Evolutionary conservation across 1,284 basidiomycete genomes (phyloP).

Genomic region (Fistulina hepatica): DNA sequence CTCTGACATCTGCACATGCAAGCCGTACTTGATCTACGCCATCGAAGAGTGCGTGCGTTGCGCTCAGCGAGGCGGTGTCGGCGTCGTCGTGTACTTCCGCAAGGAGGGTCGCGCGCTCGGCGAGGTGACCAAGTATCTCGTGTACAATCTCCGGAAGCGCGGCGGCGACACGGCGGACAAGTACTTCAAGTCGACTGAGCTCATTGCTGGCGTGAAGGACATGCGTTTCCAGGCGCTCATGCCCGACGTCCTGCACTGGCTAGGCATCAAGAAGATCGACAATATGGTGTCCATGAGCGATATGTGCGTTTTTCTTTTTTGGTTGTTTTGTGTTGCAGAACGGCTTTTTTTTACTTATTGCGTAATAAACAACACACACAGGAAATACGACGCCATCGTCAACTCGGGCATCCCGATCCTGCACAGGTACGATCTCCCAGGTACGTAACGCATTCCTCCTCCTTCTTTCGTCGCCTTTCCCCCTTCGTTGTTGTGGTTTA

Average conservation of each 20-base stretch:
- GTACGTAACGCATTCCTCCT: slow-evolving; percentile 29
- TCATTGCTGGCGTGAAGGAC: slow-evolving; percentile 92
- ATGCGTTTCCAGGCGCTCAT: slow-evolving; percentile 93
- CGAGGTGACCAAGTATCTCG: slow-evolving; percentile 88
- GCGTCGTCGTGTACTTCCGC: slow-evolving; percentile 89
- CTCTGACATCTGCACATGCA: slow-evolving; percentile 92
- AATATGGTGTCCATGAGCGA: slow-evolving; percentile 91
- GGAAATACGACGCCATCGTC: slow-evolving; percentile 93
- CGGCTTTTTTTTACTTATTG: too few relatives aligned
- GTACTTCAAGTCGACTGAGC: slow-evolving; percentile 91
- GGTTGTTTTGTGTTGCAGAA: too few relatives aligned
- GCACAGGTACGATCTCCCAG: slow-evolving; percentile 78
- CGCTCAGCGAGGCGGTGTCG: slow-evolving; percentile 80
- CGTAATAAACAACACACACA: too few relatives aligned
- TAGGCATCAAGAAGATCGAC: slow-evolving; percentile 85
- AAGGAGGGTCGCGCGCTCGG: slow-evolving; percentile 90
- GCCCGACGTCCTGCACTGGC: slow-evolving; percentile 92
- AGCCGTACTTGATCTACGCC: slow-evolving; percentile 86
- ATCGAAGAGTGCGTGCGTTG: slow-evolving; percentile 85
- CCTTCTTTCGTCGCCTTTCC: too few relatives aligned
- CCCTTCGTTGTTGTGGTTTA: too few relatives aligned
- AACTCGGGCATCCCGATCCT: slow-evolving; percentile 78
- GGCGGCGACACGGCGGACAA: slow-evolving; percentile 86
- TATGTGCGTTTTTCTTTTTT: too few relatives aligned
- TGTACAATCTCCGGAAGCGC: slow-evolving; percentile 93